phyloP scores from a whole-genome alignment of 2,329 filamentous ascomycete genomes.

The Cladosporium sp. region DNA sequence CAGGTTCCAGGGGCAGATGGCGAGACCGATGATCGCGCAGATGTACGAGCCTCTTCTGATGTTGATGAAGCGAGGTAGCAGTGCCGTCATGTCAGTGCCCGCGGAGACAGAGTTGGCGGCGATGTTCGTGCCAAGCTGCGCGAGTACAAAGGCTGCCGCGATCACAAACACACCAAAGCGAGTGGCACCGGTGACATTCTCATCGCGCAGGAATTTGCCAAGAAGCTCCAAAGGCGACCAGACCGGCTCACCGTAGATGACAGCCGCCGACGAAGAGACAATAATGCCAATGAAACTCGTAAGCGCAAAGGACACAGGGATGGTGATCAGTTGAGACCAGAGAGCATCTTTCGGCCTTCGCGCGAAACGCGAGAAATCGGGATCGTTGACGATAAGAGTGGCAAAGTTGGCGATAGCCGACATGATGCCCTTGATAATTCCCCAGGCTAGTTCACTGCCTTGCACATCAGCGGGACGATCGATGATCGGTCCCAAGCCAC shows the following conservation, averaged over 20 bases:
- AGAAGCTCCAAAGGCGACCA: conserved; percentile 38
- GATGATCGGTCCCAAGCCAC: conserved; percentile 81
- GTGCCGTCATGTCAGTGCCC: conserved; percentile 44
- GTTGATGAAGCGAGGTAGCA: conserved; percentile 46
- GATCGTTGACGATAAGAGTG: conserved; percentile 46
- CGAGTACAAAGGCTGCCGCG: conserved; percentile 48
- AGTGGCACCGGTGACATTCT: conserved; percentile 43
- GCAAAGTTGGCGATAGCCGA: conserved; percentile 87
- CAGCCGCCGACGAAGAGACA: conserved; percentile 48
- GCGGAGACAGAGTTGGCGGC: conserved; percentile 45
- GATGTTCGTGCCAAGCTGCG: conserved; percentile 51
- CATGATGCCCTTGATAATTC: conserved; percentile 84
- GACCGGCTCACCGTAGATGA: conserved; percentile 45
- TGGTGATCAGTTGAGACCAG: conserved; percentile 70
- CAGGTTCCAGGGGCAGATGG: conserved; percentile 47
- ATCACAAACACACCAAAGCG: conserved; percentile 54
- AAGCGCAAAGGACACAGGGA: conserved; percentile 53
- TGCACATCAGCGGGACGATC: conserved; percentile 62
- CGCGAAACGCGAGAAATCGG: conserved; percentile 67
- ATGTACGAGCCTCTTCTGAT: conserved; percentile 57
- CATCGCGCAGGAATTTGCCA: conserved; percentile 43
- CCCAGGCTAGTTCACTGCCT: conserved; percentile 75
- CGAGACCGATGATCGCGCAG: conserved; percentile 41
- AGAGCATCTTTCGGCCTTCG: conserved; percentile 72
- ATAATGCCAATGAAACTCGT: conserved; percentile 70